Base-by-base conservation (phyloP, 2,329 filamentous ascomycete genomes). In the Exophiala spinifera region DNA sequence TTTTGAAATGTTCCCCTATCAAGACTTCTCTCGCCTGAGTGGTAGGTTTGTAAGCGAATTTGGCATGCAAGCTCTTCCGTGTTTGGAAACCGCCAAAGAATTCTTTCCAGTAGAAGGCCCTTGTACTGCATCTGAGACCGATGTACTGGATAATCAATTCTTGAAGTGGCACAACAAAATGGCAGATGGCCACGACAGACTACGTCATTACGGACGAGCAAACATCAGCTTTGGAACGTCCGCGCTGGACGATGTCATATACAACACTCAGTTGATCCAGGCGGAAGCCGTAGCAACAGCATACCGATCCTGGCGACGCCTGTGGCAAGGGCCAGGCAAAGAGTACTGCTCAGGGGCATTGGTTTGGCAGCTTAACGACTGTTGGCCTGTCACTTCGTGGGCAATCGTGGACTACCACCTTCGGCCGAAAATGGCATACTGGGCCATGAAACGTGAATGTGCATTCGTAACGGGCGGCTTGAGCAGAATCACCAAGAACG, bases 121-220 rank as follows among this genome's bases (percentile, higher is more conserved):
- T 3, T 92, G 89, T 69, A 81, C 91, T 1, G 89, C 95, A 67
- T 94, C 88, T 2, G 86, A 86, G 23, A 92, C 90, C 5, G n/a
- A n/a, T n/a, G n/a, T n/a, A n/a, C n/a, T n/a, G n/a, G n/a, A n/a
- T n/a, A n/a, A n/a, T n/a, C n/a, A n/a, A n/a, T n/a, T n/a, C n/a
- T 75, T 96, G 25, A 91, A 96, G 69, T 96, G 95, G 68, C 92
- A 96, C 77, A 96, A 96, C 76, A 96, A 96, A 72, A n/a, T n/a
- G n/a, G 92, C 91, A 1, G 86, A 86, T 48, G 91, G 91, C 0
- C 89, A 95, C 67, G 89, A 95, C 70, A 82, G 91, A 19, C n/a
- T n/a, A n/a, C 81, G 90, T 34, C 84, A 96, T 52, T 90, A 90
- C 1, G 83, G 91, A 1, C 96, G 96, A 66, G 77, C 96, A 1